Evolutionary conservation across 78 protist genomes (phyloP).

Genomic region (Emiliania huxleyi): DNA sequence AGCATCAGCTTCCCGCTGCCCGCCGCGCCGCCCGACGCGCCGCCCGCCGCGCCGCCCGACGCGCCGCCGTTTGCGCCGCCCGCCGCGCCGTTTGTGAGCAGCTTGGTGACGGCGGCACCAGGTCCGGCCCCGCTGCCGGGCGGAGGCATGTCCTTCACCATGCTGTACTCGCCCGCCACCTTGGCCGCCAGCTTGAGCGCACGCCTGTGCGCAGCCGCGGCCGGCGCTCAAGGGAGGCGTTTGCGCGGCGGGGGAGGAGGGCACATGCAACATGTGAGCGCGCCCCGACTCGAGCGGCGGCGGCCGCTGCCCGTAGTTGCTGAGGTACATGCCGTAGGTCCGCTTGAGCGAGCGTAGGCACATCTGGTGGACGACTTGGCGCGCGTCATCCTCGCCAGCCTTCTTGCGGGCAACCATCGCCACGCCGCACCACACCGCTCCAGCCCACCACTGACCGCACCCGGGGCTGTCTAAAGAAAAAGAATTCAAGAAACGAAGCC

Average conservation of each 20-base stretch:
- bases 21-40: no score
- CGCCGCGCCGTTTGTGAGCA: not conserved
- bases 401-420: no score
- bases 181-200: not conserved
- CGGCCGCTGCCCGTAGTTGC: conserved; percentile 17
- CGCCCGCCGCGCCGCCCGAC: no score
- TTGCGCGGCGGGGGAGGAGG: not conserved
- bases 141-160: conserved; percentile 45
- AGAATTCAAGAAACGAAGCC: no score
- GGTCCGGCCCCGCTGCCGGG: not conserved
- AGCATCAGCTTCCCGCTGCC: not conserved
- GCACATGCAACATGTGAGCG: not conserved
- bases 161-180: not conserved
- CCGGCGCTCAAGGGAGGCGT: no score
- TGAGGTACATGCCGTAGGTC: conserved; percentile 29
- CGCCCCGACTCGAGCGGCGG: not conserved
- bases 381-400: no score
- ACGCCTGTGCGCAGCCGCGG: not conserved
- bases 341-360: conserved; percentile 13
- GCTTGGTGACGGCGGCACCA: not conserved
- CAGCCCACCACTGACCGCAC: no score
- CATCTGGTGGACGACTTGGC: not conserved
- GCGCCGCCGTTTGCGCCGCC: no score
- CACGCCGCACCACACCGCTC: no score
- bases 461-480: no score